A percentile compares a stretch with the other conserved stretches of the same genome.
Evolutionary conservation across 257 asterid species (phyloP).

Genomic region (Paraleonurus japonicus): DNA sequence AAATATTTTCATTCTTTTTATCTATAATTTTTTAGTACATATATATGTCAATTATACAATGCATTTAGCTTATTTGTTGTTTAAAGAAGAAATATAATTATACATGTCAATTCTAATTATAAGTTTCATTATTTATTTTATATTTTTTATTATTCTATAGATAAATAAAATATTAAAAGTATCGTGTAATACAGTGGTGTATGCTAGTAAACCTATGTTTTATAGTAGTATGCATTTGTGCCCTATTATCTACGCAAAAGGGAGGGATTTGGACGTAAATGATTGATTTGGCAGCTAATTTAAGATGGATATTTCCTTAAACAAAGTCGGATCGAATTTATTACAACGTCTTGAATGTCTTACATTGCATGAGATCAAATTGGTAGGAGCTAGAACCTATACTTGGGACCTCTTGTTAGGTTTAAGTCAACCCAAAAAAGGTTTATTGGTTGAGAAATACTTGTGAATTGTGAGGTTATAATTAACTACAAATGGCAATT

Average conservation of each 20-base stretch:
- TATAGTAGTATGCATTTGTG: background rate
- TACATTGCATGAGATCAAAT: slow-evolving; percentile 10
- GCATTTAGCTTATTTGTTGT: no score
- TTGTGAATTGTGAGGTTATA: background rate
- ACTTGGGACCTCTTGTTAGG: background rate
- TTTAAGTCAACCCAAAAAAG: background rate
- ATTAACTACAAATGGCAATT: background rate
- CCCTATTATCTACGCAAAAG: slow-evolving; percentile 7
- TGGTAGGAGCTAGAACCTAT: background rate
- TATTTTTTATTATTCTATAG: no score
- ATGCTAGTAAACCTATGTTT: background rate
- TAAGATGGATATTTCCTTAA: background rate
- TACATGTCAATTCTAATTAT: no score
- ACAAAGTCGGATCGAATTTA: background rate
- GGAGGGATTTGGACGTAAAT: background rate
- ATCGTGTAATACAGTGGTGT: no score
- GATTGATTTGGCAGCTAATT: slow-evolving; percentile 5
- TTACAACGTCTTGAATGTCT: slow-evolving; percentile 2
- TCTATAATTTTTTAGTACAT: no score
- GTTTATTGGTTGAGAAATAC: background rate
- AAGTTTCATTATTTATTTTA: no score
- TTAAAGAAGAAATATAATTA: no score
- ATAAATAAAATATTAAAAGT: no score
- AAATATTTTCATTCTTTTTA: no score
- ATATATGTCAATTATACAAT: no score